A percentile compares a stretch with the other conserved stretches of the same genome.
Evolutionary conservation across 2,329 filamentous ascomycete species (phyloP).

Genomic region (Trichoderma sp.): DNA sequence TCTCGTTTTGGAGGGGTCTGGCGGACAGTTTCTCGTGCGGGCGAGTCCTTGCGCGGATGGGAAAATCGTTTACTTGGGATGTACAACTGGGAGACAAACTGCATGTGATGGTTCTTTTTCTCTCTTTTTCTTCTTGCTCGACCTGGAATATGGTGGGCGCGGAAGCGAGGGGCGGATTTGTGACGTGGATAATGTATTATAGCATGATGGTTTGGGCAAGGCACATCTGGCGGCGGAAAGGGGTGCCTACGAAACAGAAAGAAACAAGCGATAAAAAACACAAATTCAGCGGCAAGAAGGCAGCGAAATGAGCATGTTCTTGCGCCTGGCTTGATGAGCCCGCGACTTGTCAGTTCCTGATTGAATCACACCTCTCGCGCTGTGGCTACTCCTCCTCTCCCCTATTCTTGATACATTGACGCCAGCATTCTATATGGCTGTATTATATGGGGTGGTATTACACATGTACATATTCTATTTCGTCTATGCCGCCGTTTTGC

Average conservation of each 20-base stretch:
- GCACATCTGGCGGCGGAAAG: slow-evolving; percentile 21
- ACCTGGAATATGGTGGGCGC: slow-evolving; percentile 30
- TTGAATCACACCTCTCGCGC: not conserved
- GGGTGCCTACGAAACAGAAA: slow-evolving; percentile 23
- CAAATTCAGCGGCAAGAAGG: slow-evolving; percentile 17
- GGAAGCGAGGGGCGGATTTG: not conserved
- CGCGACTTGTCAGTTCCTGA: slow-evolving; percentile 10
- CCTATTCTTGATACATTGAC: not conserved
- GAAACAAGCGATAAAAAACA: not conserved
- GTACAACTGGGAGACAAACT: no score
- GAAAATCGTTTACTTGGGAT: no score
- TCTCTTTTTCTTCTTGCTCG: slow-evolving; percentile 23
- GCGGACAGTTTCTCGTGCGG: no score
- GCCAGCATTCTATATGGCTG: slow-evolving; percentile 2
- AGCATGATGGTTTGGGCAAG: slow-evolving; percentile 28
- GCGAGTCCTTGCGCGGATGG: no score
- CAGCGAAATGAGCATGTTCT: slow-evolving; percentile 22
- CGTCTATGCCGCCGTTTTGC: slow-evolving; percentile 12
- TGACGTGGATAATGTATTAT: slow-evolving; percentile 30
- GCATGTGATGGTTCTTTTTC: not conserved
- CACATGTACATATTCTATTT: slow-evolving; percentile 1
- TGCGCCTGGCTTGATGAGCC: slow-evolving; percentile 15
- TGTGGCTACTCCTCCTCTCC: not conserved
- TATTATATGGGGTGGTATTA: slow-evolving; percentile 5
- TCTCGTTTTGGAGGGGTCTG: no score